Conservation (phyloP, 371 early-diverging fungal species). For the Mortierella sp. region DNA sequence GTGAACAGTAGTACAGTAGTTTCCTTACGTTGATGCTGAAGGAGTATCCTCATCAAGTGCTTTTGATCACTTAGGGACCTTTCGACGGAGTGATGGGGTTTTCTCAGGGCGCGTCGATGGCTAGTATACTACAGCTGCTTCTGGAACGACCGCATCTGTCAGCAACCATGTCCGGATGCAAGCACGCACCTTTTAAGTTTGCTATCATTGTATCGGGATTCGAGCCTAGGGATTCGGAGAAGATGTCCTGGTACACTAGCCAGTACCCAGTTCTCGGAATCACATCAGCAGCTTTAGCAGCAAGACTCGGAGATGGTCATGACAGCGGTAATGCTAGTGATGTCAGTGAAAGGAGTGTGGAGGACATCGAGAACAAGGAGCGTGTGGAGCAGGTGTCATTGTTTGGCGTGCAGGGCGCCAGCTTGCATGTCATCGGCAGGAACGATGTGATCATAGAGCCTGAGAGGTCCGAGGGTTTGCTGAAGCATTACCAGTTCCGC, state of each 20-base stretch:
- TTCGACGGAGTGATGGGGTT: constrained; percentile 84
- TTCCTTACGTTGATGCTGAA: too few relatives aligned
- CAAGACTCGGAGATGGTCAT: background rate
- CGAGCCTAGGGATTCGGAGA: constrained; percentile 59
- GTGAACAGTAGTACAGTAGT: background rate
- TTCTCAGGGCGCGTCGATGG: constrained; percentile 80
- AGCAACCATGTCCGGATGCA: constrained; percentile 26
- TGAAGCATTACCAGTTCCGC: constrained; percentile 32
- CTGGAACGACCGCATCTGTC: constrained; percentile 55
- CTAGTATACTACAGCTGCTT: constrained; percentile 65
- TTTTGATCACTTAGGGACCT: constrained; percentile 59
- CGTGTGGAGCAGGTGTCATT: constrained; percentile 15
- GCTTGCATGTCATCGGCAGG: constrained; percentile 76
- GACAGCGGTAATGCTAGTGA: too few relatives aligned
- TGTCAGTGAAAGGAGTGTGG: constrained; percentile 1
- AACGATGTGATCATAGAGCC: constrained; percentile 49
- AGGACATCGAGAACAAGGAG: constrained; percentile 14
- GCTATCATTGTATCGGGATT: constrained; percentile 74
- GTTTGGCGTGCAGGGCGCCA: constrained; percentile 63
- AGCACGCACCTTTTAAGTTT: constrained; percentile 67
- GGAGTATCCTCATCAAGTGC: too few relatives aligned
- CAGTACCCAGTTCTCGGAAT: constrained; percentile 14
- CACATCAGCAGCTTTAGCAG: background rate
- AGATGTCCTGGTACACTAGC: constrained; percentile 55
- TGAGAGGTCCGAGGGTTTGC: constrained; percentile 38